A percentile compares a stretch with the other conserved stretches of the same genome.
These are phyloP conservation scores for Ensete ventricosum DNA, from an alignment of 176 grass and related monocot genomes.

Conservation along the genomic window DNA sequence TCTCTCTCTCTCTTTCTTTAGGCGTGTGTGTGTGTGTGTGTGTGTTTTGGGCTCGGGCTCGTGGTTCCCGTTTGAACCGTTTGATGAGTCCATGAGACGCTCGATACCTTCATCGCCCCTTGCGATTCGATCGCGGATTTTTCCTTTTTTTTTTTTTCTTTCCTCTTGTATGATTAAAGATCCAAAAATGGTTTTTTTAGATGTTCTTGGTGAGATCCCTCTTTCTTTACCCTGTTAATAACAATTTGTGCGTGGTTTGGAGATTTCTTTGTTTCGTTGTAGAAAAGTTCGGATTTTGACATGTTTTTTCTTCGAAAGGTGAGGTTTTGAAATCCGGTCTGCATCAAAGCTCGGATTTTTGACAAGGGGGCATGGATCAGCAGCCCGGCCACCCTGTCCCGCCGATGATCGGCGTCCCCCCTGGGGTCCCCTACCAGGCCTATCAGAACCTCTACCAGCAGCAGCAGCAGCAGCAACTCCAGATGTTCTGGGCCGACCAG, in stretches of 20 bases:
- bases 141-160: not conserved
- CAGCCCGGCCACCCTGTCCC: not conserved
- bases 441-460: not conserved
- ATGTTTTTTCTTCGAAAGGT: not conserved
- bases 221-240: not conserved
- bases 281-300: not conserved
- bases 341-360: not conserved
- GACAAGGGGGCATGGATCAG: not conserved
- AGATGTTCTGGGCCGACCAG: constrained; percentile 87
- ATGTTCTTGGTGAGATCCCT: not conserved
- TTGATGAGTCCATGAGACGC: too few species aligned
- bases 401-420: not conserved
- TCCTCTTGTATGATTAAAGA: not conserved
- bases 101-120: too few species aligned
- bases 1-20: too few species aligned
- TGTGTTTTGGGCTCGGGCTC: too few species aligned
- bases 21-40: too few species aligned
- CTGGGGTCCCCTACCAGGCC: not conserved
- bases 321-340: not conserved
- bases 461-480: constrained; percentile 15
- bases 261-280: not conserved
- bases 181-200: too few species aligned
- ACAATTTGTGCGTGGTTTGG: not conserved
- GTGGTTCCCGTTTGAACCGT: too few species aligned
- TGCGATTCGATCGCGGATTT: not conserved